Evolutionary conservation across 2,329 filamentous ascomycete species (phyloP), one percentile per base, ranked within the genome.

Genomic region (Alternaria arbusti): DNA sequence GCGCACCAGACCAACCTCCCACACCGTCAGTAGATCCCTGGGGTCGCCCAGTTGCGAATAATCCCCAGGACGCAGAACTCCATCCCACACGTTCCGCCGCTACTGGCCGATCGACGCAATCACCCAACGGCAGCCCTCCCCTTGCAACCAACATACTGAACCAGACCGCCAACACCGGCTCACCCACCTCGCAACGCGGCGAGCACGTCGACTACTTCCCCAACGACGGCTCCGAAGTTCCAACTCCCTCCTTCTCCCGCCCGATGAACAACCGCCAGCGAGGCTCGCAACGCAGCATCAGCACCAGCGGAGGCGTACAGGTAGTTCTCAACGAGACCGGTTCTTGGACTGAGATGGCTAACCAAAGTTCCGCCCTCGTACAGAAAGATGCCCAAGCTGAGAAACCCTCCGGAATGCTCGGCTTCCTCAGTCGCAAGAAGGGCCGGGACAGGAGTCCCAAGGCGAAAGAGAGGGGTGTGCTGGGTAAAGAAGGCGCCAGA

Each of bases 401-500:
- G 52, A 79, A 77, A 68, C 88, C 89, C n/a, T 89, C 90, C 17
- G 93, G 94, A 56, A 95, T 97, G 86, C 90, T 98, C 69, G 92
- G 93, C 1, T 96, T 99, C 79, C 84, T 98, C 64, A 92, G 88
- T 68, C 87, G 94, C 74, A 97, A 97, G 83, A 97, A 93, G 83
- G 93, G 94, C 26, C 86, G 94, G 67, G 93, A 94, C 59, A 90
- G 94, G 80, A 97, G 94, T 78, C 96, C 96, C 2, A 97, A 97
- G 82, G 94, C 94, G 25, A 95, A 93, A 79, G 94, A 98, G 82
- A 88, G 93, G 59, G 96, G 96, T 62, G 94, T 99, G 8, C 78
- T 99, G 62, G 96, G 96, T 61, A 98, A 98, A 78, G 94, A 98
- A 79, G 96, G 96, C 15, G 94, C 96, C 11, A 87, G 96, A 70